These are phyloP conservation scores for Blastobotrys raffinosifermentans DNA, from an alignment of 1,139 yeast genomes.

Conservation along the genomic window DNA sequence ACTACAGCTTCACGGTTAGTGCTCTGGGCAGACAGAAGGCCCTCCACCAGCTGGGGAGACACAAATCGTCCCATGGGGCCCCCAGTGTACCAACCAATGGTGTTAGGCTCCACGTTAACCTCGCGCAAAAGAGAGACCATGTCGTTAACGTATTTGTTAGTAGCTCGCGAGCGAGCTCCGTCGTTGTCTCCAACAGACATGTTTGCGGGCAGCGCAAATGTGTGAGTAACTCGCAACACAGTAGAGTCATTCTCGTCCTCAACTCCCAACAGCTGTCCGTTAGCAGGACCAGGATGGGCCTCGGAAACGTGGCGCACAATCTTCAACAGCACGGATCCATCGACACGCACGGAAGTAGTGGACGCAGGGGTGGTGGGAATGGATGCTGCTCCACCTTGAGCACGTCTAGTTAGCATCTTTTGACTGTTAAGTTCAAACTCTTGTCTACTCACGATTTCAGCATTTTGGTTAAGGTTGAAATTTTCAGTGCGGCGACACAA, in stretches of 20 bases:
- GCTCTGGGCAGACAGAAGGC: constrained; percentile 59
- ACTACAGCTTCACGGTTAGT: constrained; percentile 60
- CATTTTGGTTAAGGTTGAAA: too few relatives aligned
- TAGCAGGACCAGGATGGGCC: constrained; percentile 56
- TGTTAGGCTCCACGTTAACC: constrained; percentile 64
- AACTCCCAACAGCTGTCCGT: constrained; percentile 76
- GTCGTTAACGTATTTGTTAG: constrained; percentile 65
- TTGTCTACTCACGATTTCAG: too few relatives aligned
- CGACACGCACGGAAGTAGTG: constrained; percentile 28
- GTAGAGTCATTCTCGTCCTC: constrained; percentile 55
- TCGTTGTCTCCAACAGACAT: constrained; percentile 38
- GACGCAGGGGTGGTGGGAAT: constrained; percentile 20
- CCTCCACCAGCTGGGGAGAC: constrained; percentile 59
- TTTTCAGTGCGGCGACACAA: too few relatives aligned
- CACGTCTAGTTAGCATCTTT: too few relatives aligned
- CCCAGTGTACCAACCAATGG: constrained; percentile 80
- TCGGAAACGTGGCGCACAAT: constrained; percentile 71
- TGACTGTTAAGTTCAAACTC: too few relatives aligned
- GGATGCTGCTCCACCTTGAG: neutral
- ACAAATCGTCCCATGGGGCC: constrained; percentile 60
- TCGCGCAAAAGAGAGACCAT: constrained; percentile 56
- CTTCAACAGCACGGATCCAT: constrained; percentile 52
- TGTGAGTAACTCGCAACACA: constrained; percentile 48
- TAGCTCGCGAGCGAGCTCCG: constrained; percentile 45
- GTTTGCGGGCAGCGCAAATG: constrained; percentile 51